Percentiles rank a stretch among this genome's conserved stretches.
phyloP scores from a whole-genome alignment of 2,329 filamentous ascomycete genomes.

The Helicocarpus griseus region DNA sequence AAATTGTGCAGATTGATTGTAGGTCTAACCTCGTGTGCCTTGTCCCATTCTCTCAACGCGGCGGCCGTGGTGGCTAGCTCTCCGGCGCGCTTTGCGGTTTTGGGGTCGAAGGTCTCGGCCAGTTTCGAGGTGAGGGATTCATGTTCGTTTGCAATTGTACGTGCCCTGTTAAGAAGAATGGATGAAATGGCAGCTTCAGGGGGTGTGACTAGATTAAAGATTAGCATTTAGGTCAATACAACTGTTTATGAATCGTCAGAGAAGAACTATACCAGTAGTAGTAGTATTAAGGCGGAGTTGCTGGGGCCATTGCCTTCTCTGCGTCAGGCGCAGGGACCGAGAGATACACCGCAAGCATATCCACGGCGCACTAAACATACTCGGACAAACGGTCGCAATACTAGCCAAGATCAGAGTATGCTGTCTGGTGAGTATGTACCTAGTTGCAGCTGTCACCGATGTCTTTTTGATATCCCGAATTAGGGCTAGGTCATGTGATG shows the following conservation, averaged over 20 bases:
- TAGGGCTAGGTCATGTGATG: not conserved
- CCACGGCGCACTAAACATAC: slow-evolving; percentile 34
- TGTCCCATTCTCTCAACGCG: slow-evolving; percentile 48
- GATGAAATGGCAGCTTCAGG: slow-evolving; percentile 35
- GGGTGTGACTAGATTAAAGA: not conserved
- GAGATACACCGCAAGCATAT: slow-evolving; percentile 40
- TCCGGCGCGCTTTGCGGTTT: slow-evolving; percentile 48
- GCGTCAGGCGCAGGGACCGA: slow-evolving; percentile 26
- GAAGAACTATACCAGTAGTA: slow-evolving; percentile 21
- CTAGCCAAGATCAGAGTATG: not conserved
- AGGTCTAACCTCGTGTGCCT: slow-evolving; percentile 46
- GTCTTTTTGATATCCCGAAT: not conserved
- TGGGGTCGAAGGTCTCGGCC: slow-evolving; percentile 45
- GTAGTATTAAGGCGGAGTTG: slow-evolving; percentile 17
- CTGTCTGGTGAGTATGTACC: not conserved
- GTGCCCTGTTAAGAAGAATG: slow-evolving; percentile 46
- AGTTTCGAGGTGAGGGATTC: slow-evolving; percentile 43
- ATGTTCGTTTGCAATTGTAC: slow-evolving; percentile 47
- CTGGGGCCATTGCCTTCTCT: slow-evolving; percentile 18
- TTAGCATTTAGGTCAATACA: not conserved
- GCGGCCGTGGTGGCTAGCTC: slow-evolving; percentile 44
- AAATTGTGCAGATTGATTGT: not conserved
- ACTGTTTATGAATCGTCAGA: too few species aligned
- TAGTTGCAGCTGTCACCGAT: not conserved
- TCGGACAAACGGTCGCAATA: too few species aligned